phyloP scores from a whole-genome alignment of 345 rosid species.

The Eucalyptus fibrosa region DNA sequence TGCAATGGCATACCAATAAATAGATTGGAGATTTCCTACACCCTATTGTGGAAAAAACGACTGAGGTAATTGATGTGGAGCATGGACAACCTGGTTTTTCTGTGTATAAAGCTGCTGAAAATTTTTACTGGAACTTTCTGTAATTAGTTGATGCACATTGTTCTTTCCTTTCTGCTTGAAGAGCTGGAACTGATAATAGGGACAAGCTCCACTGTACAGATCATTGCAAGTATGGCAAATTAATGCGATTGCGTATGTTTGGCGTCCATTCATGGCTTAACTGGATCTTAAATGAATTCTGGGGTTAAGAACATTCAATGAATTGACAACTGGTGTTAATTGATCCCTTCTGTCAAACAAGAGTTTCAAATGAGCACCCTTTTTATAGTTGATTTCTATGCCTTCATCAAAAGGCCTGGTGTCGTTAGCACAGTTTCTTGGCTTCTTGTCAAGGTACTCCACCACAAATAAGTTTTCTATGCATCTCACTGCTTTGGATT shows the following conservation, averaged over 20 bases:
- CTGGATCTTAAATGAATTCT: not conserved
- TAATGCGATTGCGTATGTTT: not conserved
- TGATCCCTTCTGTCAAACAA: not conserved
- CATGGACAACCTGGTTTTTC: not conserved
- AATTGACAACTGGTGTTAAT: not conserved
- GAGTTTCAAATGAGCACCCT: not conserved
- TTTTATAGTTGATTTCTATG: not conserved
- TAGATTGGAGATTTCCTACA: not conserved
- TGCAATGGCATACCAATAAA: not conserved
- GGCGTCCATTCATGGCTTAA: not conserved
- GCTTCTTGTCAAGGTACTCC: not conserved
- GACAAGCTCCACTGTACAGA: not conserved
- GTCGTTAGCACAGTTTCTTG: not conserved
- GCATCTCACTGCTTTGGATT: not conserved
- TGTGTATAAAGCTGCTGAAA: not conserved
- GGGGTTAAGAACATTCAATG: not conserved
- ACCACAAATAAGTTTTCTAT: not conserved
- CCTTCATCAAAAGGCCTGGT: not conserved
- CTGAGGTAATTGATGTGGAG: not conserved
- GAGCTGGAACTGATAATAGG: not conserved
- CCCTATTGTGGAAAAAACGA: not conserved
- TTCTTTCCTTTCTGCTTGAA: not conserved
- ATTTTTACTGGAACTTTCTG: not conserved
- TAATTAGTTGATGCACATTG: not conserved
- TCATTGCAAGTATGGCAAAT: not conserved